phyloP scores from a whole-genome alignment of 2,329 filamentous ascomycete genomes.

The Fusarium liriodendri region DNA sequence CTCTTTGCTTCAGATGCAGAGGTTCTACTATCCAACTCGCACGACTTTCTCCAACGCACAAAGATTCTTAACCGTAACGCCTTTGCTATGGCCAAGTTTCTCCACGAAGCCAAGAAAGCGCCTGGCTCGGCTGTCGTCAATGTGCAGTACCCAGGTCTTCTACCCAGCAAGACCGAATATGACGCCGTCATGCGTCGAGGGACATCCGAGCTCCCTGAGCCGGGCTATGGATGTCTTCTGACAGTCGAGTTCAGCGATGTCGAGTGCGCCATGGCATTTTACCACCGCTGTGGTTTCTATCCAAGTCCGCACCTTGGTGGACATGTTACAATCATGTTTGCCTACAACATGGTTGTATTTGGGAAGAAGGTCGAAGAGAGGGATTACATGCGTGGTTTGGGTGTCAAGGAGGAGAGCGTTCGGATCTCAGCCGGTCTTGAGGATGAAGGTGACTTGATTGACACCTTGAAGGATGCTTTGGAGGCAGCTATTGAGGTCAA shows the following conservation, averaged over 20 bases:
- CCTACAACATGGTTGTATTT: constrained; percentile 60
- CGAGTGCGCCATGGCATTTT: constrained; percentile 57
- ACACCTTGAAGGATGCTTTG: constrained; percentile 51
- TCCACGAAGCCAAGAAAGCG: constrained; percentile 46
- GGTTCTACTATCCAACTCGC: constrained; percentile 58
- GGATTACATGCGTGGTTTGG: constrained; percentile 52
- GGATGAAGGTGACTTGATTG: constrained; percentile 53
- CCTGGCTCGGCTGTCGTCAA: constrained; percentile 50
- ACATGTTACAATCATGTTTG: constrained; percentile 60
- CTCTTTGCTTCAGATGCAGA: constrained; percentile 60
- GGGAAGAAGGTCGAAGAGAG: constrained; percentile 52
- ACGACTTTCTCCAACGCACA: constrained; percentile 55
- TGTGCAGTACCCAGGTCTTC: constrained; percentile 58
- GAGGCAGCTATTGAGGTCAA: constrained; percentile 37
- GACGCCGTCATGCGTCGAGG: constrained; percentile 51
- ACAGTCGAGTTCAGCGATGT: constrained; percentile 61
- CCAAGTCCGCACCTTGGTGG: constrained; percentile 66
- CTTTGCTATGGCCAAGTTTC: constrained; percentile 52
- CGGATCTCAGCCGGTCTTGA: constrained; percentile 62
- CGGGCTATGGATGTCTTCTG: constrained; percentile 67
- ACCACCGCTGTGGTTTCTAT: constrained; percentile 60
- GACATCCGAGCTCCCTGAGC: constrained; percentile 57
- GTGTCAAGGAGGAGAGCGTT: constrained; percentile 54
- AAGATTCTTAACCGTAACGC: constrained; percentile 57
- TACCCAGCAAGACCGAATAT: constrained; percentile 47